phyloP scores from a whole-genome alignment of 768 basidiomycete genomes.

The Cyclocybe cylindracea region DNA sequence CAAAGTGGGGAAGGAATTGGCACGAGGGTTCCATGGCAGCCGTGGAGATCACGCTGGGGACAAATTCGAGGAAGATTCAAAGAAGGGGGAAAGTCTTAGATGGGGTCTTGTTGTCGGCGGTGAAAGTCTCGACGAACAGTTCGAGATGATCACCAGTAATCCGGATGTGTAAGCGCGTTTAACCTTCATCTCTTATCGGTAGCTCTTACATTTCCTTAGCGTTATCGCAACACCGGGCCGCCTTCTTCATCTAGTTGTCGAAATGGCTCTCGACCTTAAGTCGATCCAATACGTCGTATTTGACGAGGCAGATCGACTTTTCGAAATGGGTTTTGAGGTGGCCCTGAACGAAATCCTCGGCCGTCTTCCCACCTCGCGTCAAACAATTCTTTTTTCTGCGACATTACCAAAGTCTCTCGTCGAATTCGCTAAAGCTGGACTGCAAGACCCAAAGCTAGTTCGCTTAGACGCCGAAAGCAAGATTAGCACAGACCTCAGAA shows the following conservation, averaged over 20 bases:
- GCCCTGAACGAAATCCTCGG: slow-evolving; percentile 90
- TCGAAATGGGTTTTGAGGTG: slow-evolving; percentile 97
- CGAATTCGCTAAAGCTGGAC: slow-evolving; percentile 97
- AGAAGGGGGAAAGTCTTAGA: slow-evolving; percentile 63
- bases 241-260: slow-evolving; percentile 92
- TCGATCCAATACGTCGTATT: slow-evolving; percentile 91
- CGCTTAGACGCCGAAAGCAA: slow-evolving; percentile 97
- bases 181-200: slow-evolving; percentile 6
- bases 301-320: slow-evolving; percentile 97
- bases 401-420: slow-evolving; percentile 95
- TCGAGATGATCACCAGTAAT: slow-evolving; percentile 90
- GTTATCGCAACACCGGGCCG: slow-evolving; percentile 98
- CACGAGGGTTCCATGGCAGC: slow-evolving; percentile 71
- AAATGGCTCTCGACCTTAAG: slow-evolving; percentile 93
- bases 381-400: slow-evolving; percentile 94
- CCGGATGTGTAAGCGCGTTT: slow-evolving; percentile 82
- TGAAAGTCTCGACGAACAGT: slow-evolving; percentile 94
- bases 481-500: slow-evolving; percentile 89
- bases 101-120: slow-evolving; percentile 98
- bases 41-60: slow-evolving; percentile 77
- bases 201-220: slow-evolving; percentile 38
- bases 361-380: slow-evolving; percentile 83
- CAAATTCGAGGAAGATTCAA: slow-evolving; percentile 54
- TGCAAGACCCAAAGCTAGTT: slow-evolving; percentile 91
- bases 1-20: slow-evolving; percentile 94